Conservation (phyloP, 768 basidiomycete species). For the Galerina sulciceps region DNA sequence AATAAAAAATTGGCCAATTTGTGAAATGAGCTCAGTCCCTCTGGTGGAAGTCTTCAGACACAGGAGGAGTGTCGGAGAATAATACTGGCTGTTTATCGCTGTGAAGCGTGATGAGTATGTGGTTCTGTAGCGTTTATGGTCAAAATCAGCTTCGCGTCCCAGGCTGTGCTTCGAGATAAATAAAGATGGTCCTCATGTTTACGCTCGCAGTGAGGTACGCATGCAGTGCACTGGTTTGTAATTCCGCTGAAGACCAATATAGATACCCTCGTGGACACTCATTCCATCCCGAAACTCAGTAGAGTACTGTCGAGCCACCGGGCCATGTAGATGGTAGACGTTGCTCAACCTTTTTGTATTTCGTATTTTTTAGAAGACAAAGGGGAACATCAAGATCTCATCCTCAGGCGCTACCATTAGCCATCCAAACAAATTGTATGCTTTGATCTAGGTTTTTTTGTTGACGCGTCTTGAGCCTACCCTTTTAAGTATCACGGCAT, state of each 20-base stretch:
- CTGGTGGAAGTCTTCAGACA: too few relatives aligned
- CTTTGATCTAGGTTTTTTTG: not conserved
- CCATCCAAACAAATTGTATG: too few relatives aligned
- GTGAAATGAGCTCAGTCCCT: too few relatives aligned
- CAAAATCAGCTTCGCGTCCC: not conserved
- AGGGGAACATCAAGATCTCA: too few relatives aligned
- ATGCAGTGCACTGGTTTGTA: conserved; percentile 9
- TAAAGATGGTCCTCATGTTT: not conserved
- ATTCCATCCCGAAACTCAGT: not conserved
- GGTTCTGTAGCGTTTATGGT: too few relatives aligned
- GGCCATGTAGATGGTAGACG: not conserved
- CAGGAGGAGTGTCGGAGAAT: too few relatives aligned
- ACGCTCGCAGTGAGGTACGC: conserved; percentile 1
- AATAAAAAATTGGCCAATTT: too few relatives aligned
- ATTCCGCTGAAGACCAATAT: conserved; percentile 7
- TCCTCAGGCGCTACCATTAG: too few relatives aligned
- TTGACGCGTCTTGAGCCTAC: not conserved
- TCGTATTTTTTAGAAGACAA: too few relatives aligned
- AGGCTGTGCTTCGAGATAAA: not conserved
- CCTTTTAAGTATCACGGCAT: not conserved
- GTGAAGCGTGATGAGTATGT: too few relatives aligned
- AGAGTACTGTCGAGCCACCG: not conserved
- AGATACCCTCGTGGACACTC: conserved; percentile 5
- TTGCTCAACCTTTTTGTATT: not conserved
- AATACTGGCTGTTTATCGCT: too few relatives aligned